A percentile compares a stretch with the other conserved stretches of the same genome.
Evolutionary conservation across 768 basidiomycete genomes (phyloP).

Genomic region (Phlebiopsis flavidoalba): DNA sequence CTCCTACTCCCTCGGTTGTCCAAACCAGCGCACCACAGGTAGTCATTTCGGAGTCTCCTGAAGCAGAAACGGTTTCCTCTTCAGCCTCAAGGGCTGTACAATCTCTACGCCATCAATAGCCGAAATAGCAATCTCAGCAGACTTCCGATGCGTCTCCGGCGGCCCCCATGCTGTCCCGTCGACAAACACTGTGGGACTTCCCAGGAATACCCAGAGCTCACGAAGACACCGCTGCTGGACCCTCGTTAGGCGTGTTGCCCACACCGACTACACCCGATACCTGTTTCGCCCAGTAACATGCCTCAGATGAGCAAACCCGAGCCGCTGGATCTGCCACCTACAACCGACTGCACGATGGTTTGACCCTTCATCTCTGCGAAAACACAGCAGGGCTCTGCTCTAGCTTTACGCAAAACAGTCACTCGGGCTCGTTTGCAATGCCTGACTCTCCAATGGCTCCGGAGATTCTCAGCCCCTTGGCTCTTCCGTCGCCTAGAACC

Average conservation of each 20-base stretch:
- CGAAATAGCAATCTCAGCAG: neutral
- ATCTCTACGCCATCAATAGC: neutral
- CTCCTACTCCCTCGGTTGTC: neutral
- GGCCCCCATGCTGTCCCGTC: constrained; percentile 16
- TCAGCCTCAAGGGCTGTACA: neutral
- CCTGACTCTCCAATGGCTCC: constrained; percentile 8
- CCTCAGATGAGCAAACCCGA: constrained; percentile 21
- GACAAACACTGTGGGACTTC: constrained; percentile 22
- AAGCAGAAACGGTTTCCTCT: neutral
- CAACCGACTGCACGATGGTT: constrained; percentile 26
- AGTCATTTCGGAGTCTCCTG: neutral
- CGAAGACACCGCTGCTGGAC: neutral
- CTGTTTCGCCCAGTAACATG: constrained; percentile 17
- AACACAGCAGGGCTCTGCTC: constrained; percentile 1
- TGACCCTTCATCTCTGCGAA: constrained; percentile 14
- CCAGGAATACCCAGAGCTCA: constrained; percentile 7
- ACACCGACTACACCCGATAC: constrained; percentile 1
- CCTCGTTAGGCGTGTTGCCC: constrained; percentile 7
- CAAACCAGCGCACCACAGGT: neutral
- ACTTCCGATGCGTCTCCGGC: neutral
- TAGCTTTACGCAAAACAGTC: constrained; percentile 17
- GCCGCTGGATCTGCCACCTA: constrained; percentile 26
- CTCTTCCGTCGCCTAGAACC: constrained; percentile 8
- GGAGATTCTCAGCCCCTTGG: constrained; percentile 25
- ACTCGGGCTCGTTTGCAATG: constrained; percentile 19